Evolutionary conservation across 148 eudicot species (phyloP), one percentile per base, ranked within the genome.

Genomic region (Rhododendron ovatum): DNA sequence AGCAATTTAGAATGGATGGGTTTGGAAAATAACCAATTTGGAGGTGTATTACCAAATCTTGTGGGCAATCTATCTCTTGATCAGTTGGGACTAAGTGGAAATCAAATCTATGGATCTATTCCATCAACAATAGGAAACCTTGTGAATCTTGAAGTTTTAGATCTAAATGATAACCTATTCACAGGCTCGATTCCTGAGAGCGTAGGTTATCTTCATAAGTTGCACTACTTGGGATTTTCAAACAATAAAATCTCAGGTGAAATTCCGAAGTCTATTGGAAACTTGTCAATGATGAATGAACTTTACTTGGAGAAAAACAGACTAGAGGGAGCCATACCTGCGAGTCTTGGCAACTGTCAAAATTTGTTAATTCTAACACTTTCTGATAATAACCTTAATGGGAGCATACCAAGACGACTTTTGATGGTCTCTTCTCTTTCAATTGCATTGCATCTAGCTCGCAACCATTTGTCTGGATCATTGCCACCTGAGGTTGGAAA

Each of bases 71-170:
- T 35, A 35, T n/a, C 43, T 17, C 45, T 86, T 1, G 4, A 3
- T 17, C 0, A 2, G 3, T 35, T 73, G 14, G 0, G 3, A 2
- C 20, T 82, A 37, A 2, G 1, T 2, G 1, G 2, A 4, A 86
- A 86, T 77, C 81, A 24, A 1, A n/a, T 86, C 26, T 15, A 26
- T 18, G 88, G 85, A 33, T 22, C 48, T 35, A 71, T 86, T 24
- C 85, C 88, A n/a, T 73, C 81, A 14, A 30, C 26, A 48, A 82
- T 82, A n/a, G 9, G 57, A 11, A 86, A 86, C 13, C 81, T 53
- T 17, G 47, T 33, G 0, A 86, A 39, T 37, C 10, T 86, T 1
- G 18, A 7, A 17, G 0, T 2, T 0, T 26, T 86, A 55, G 5
- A 0, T 13, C 13, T 86, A 3, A 0, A 4, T 9, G 24, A 1